Evolutionary conservation across 208 protist genomes (phyloP), one percentile per base, ranked within the genome.

Genomic region (Porcisia deanei): DNA sequence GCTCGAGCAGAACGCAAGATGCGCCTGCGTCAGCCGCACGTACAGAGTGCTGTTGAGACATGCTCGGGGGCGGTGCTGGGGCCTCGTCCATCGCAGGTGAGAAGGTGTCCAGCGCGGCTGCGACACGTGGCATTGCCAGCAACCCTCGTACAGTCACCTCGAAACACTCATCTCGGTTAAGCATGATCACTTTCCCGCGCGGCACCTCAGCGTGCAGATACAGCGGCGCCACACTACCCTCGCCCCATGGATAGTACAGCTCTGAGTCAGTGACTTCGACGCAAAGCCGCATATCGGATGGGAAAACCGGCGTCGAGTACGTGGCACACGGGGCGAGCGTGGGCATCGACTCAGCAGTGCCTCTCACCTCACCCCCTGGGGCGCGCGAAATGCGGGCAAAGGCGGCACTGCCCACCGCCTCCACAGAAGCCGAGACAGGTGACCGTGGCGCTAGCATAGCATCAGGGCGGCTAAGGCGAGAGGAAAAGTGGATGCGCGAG

Each of bases 211-310:
- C 76, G 58, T 85, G 83, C 73, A 88, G 64, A 54, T 83, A 90
- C 25, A 87, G 77, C 41, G 84, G 82, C 30, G 82, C 84, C 20
- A 85, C 71, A 54, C 77, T 80, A 14, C 79, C 84, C 16, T 88
- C 84, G n/a, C 85, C 81, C 80, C 78, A 87, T 18, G 81, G 68
- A 75, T 90, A 92, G 77, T 87, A 90, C 55, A 90, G 73, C 68
- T 87, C 84, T 3, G 79, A 83, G 12, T 81, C 55, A 10, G 53
- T 58, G 1, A 84, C 59, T 22, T 77, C 70, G 43, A 92, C 65
- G 57, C 64, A 41, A 54, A 92, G 74, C 47, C 49, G 57, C 34
- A 92, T 55, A 47, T 92, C 85, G 34, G 77, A 80, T 16, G 88
- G 88, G 69, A 91, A 88, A 6, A 83, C 71, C 25, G 85, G 78